phyloP scores from a whole-genome alignment of 129 eudicot species.

The Tanacetum coccineum region DNA sequence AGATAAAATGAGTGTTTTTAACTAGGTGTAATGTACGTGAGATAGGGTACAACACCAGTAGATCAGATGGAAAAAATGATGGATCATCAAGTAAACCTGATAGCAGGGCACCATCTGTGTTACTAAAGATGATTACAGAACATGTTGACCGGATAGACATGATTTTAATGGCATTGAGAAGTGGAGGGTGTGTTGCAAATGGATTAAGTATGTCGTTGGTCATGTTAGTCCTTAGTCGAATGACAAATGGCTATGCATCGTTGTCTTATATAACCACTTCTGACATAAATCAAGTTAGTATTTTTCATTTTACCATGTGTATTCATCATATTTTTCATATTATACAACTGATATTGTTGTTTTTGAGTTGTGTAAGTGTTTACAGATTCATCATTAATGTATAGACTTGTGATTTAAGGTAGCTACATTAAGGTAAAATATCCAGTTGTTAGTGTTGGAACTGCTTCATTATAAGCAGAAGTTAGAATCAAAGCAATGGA shows the following conservation, averaged over 20 bases:
- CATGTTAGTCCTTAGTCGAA: constrained; percentile 24
- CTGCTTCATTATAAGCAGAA: no score
- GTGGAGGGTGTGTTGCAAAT: constrained; percentile 29
- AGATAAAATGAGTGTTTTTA: not conserved
- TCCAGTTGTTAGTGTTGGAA: no score
- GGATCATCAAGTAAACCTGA: constrained; percentile 17
- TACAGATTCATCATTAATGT: no score
- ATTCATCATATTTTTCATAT: no score
- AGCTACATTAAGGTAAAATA: no score
- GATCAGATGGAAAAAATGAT: constrained; percentile 12
- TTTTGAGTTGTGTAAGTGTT: no score
- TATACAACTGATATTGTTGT: not conserved
- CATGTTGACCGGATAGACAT: constrained; percentile 35
- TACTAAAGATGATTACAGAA: constrained; percentile 16
- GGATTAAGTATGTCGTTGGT: constrained; percentile 31
- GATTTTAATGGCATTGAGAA: constrained; percentile 26
- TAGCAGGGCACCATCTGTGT: constrained; percentile 14
- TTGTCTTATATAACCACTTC: constrained; percentile 19
- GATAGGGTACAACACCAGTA: not conserved
- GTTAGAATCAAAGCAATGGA: constrained; percentile 74
- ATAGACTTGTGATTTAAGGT: no score
- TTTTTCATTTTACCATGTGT: no score
- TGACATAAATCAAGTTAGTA: constrained; percentile 30
- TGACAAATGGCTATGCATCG: constrained; percentile 29
- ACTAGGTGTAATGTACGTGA: not conserved